Evolutionary conservation across 2,329 filamentous ascomycete species (phyloP), one percentile per base, ranked within the genome.

Genomic region (Seiridium unicorne): DNA sequence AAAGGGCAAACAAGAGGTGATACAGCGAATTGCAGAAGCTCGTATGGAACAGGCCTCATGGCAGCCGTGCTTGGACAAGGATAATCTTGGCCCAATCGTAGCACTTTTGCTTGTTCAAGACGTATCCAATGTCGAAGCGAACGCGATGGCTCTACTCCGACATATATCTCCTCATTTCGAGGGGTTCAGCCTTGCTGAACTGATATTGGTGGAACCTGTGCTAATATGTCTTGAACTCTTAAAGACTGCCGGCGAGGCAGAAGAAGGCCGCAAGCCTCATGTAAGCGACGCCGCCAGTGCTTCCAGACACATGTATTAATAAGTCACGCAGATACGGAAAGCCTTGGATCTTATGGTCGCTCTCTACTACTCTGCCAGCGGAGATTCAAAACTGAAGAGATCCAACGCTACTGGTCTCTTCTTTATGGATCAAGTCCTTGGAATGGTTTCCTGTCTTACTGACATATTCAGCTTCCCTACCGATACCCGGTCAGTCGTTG

Each of bases 391-490:
- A 58, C 76, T 75, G 51, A 84, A 81, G 64, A 83, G 80, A 60
- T 72, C 72, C 2, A 86, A 89, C 61, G 76, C 85, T 1, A 80
- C 96, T 32, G 88, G 87, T 1, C 79, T 84, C 0, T 98, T 97
- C 70, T 84, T 98, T 47, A 89, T 96, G 63, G 84, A 86, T 36
- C 89, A 97, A 72, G 88, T 96, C 40, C 83, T 99, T 5, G 94
- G 93, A 5, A 87, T 98, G 58, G 93, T 97, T 75, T 88, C 92
- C 5, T 85, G 89, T 42, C 87, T 98, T 64, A 92, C 91, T 0
- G 88, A 93, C 58, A 78, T 84, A 8, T 88, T 97, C 61, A 95
- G 93, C 67, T 89, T 92, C 69, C 79, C 81, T 10, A 70, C 75
- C 40, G 78, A 79, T 44, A 76, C 81, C 26, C 81, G 83, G 60